Base-by-base conservation (phyloP, 2,329 filamentous ascomycete genomes). In the Aplosporella prunicola region DNA sequence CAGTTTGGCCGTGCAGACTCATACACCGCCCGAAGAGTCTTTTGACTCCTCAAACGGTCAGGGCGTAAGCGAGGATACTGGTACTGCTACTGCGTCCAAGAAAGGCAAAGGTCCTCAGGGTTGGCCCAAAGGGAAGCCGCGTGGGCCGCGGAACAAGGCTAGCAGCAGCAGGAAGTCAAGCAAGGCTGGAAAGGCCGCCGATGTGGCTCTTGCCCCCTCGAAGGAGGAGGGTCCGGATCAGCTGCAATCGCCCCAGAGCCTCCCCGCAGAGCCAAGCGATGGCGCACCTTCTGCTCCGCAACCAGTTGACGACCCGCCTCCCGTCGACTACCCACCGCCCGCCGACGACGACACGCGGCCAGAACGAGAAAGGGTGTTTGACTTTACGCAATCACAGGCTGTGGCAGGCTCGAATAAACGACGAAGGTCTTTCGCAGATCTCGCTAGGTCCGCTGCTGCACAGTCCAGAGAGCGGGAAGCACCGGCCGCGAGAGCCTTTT, bases 51-150 rank as follows among this genome's bases (percentile, higher is more conserved):
- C 41, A 16, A 34, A 43, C 32, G 46, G 44, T 23, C 42, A 46
- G 24, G 41, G 38, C 42, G 41, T 29, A 2, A 38, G 20, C 17
- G 45, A 47, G 22, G 30, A 24, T 20, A 39, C 22, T 20, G 33
- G n/a, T n/a, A n/a, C n/a, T n/a, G n/a, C n/a, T n/a, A n/a, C n/a
- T n/a, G n/a, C n/a, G n/a, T n/a, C 51, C n/a, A 43, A 49, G 26
- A 60, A 56, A 41, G 43, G 50, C 3, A 61, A 58, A 39, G 55
- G 53, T 39, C 50, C 56, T 39, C 57, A 63, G 42, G 61, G 62
- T 9, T 63, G 58, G 61, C 61, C 63, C 9, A 69, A 67, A 47
- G 64, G 62, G 23, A 68, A 67, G 43, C 57, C 64, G 10, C 55
- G 63, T 30, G 60, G 58, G 7, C 48, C 63, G 33, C 58, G 59